phyloP scores from a whole-genome alignment of 2,329 filamentous ascomycete genomes.

The Ophiosphaerella narmari region DNA sequence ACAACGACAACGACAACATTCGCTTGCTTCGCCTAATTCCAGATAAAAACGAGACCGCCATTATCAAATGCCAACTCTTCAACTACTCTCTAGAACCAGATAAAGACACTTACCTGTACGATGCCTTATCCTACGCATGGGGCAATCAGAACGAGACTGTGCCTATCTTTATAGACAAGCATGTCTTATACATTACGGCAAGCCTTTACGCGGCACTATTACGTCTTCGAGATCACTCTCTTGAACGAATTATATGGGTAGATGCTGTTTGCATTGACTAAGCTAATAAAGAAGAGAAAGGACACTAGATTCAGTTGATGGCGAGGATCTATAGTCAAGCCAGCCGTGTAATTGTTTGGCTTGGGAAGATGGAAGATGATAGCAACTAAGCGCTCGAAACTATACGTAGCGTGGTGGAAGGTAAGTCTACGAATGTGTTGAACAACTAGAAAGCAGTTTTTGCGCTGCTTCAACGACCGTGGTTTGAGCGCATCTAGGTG shows the following conservation, averaged over 20 bases:
- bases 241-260: constrained; percentile 8
- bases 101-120: too few species aligned
- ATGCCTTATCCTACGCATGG: too few species aligned
- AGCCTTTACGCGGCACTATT: not conserved
- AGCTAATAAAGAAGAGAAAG: constrained; percentile 14
- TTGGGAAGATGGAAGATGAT: constrained; percentile 11
- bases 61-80: too few species aligned
- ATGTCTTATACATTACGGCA: too few species aligned
- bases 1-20: constrained; percentile 4
- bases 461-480: constrained; percentile 2
- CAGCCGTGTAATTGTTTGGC: constrained; percentile 15
- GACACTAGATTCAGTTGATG: constrained; percentile 17
- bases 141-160: too few species aligned
- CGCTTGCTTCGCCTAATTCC: too few species aligned
- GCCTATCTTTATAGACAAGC: too few species aligned
- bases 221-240: constrained; percentile 6
- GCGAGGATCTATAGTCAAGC: constrained; percentile 16
- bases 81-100: too few species aligned
- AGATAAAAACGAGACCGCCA: too few species aligned
- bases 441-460: not conserved
- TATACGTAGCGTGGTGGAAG: not conserved
- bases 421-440: too few species aligned
- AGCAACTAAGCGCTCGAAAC: constrained; percentile 6
- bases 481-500: constrained; percentile 12
- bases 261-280: constrained; percentile 1